Conservation (phyloP, 2,329 filamentous ascomycete species). For the Colletotrichum sp. region DNA sequence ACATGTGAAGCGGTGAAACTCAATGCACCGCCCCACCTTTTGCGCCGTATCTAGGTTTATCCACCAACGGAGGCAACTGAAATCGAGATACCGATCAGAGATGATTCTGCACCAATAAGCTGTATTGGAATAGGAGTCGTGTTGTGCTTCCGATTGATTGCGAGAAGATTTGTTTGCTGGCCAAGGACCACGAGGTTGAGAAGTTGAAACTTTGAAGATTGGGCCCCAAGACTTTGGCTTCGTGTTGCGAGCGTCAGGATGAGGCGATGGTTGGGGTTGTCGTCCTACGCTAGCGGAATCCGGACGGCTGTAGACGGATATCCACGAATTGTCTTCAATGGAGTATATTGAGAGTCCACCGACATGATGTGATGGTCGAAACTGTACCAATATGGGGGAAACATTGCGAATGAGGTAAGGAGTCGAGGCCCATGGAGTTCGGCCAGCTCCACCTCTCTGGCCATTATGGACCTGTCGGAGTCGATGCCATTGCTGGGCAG, state of each 20-base stretch:
- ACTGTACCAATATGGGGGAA: neutral
- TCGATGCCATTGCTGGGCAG: conserved; percentile 1
- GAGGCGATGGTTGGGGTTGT: neutral
- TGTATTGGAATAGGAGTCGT: neutral
- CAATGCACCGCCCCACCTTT: conserved; percentile 1
- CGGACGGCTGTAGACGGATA: neutral
- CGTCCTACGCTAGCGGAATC: neutral
- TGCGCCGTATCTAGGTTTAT: conserved; percentile 5
- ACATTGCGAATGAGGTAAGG: neutral
- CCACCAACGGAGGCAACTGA: conserved; percentile 11
- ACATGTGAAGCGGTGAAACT: conserved; percentile 3
- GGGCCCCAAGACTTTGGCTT: neutral
- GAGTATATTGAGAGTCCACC: neutral
- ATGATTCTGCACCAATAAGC: conserved; percentile 1
- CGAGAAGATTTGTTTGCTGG: neutral
- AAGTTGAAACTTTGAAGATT: neutral
- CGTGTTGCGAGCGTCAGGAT: neutral
- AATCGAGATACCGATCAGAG: neutral
- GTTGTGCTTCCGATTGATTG: conserved; percentile 5
- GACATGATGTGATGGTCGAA: neutral
- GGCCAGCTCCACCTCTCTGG: conserved; percentile 2
- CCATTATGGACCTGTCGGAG: conserved; percentile 8
- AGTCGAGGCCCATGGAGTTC: neutral
- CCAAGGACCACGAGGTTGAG: neutral
- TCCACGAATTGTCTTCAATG: conserved; percentile 13